Evolutionary conservation across 352 stramenopile species (phyloP), one percentile per base, ranked within the genome.

Genomic region (Phytophthora sp.): DNA sequence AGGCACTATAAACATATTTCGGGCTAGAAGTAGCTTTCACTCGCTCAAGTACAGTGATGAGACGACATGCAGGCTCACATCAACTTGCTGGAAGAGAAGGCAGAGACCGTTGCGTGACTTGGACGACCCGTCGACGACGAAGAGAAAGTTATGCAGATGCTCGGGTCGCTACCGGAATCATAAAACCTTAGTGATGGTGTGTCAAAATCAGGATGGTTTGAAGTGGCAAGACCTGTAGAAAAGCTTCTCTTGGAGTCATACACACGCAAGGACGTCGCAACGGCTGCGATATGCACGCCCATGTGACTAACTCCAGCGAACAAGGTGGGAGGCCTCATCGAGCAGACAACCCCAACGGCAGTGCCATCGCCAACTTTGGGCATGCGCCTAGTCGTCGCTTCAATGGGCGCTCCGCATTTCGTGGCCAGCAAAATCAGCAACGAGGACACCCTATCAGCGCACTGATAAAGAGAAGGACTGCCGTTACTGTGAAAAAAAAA

Each of bases 31-130:
- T 2, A 45, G 12, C 18, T 66, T 66, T 39, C 36, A 58, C 8
- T 39, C 13, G 3, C 21, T 66, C 1, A 45, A 45, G n/a, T 58
- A 66, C 46, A 35, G 29, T 0, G 57, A 66, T 55, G 47, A 24
- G 46, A 52, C 18, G 46, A 65, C 11, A 65, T 65, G 57, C 57
- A 65, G 46, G 7, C 36, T 21, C 21, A 58, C 21, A 65, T 53
- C 35, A 65, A 65, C 15, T 1, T 15, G 0, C 29, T 65, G 6
- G 57, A 54, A 52, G 57, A 64, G 11, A 64, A 64, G 13, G 35
- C 57, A 7, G 42, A 51, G 4, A 39, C 46, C 0, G 7, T 66
- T 13, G 4, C 57, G 3, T 36, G 46, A 23, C 46, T 66, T 33
- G 9, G 30, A 2, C 35, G 57, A 11, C 42, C 47, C 3, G 18